Evolutionary conservation across 257 asterid genomes (phyloP).

Genomic region (Fraxinus americana): DNA sequence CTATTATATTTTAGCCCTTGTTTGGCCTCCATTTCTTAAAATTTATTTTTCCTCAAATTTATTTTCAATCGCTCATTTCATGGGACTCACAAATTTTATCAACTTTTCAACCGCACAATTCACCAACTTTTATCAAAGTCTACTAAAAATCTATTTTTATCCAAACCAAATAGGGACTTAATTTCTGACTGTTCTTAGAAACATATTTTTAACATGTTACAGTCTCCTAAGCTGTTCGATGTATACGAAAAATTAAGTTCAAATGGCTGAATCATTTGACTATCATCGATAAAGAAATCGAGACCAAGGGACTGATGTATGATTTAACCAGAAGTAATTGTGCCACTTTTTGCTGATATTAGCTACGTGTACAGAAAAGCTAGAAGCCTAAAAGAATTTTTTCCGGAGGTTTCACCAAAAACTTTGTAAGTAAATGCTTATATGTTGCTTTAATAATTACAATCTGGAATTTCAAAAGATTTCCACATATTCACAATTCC

Average conservation of each 20-base stretch:
- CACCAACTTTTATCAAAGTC: too few species aligned
- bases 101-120: too few species aligned
- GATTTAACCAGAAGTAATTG: background rate
- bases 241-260: too few species aligned
- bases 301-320: background rate
- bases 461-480: background rate
- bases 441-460: background rate
- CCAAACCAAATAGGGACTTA: background rate
- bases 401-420: background rate
- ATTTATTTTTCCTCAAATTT: too few species aligned
- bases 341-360: background rate
- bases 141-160: too few species aligned
- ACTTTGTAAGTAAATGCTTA: background rate
- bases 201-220: background rate
- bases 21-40: too few species aligned
- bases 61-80: too few species aligned
- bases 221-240: background rate
- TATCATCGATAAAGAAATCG: background rate
- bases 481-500: background rate
- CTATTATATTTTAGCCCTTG: background rate
- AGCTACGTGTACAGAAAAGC: background rate
- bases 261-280: background rate
- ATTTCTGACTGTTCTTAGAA: background rate
- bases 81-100: too few species aligned
- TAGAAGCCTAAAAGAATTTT: too few species aligned